Percentiles rank a stretch among this genome's conserved stretches.
Conservation (phyloP, 495 filamentous ascomycete genomes). For the Aspergillus kassunensis region DNA sequence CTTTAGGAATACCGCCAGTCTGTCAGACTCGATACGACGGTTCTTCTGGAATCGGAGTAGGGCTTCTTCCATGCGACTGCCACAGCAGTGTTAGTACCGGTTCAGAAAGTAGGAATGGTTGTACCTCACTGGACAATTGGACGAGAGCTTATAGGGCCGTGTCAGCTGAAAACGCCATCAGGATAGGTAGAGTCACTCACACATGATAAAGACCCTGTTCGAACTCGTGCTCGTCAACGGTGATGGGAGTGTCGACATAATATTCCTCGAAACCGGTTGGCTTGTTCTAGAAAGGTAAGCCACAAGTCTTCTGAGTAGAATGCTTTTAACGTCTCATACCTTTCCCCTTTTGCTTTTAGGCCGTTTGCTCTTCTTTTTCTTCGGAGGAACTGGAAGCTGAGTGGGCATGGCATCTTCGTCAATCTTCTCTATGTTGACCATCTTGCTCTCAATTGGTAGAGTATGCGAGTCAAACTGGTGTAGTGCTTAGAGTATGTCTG, state of each 20-base stretch:
- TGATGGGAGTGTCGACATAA: constrained; percentile 73
- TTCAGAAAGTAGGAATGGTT: background rate
- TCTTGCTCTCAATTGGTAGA: background rate
- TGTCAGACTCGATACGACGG: constrained; percentile 64
- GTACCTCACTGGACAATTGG: constrained; percentile 38
- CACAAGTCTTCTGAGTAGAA: background rate
- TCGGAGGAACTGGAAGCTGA: background rate
- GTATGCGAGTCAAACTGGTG: background rate
- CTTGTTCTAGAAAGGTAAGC: constrained; percentile 31
- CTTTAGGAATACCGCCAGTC: constrained; percentile 64
- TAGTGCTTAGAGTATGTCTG: background rate
- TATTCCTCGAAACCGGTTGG: constrained; percentile 68
- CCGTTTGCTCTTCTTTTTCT: constrained; percentile 34
- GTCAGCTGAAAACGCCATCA: constrained; percentile 14
- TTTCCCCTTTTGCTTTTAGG: constrained; percentile 46
- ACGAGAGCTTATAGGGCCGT: constrained; percentile 28
- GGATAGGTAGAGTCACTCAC: constrained; percentile 30
- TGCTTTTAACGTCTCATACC: constrained; percentile 16
- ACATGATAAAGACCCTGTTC: constrained; percentile 56
- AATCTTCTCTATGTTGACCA: background rate
- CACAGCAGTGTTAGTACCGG: constrained; percentile 2
- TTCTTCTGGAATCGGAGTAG: constrained; percentile 74
- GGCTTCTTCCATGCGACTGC: constrained; percentile 77
- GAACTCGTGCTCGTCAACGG: constrained; percentile 57
- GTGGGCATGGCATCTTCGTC: background rate